Conservation (phyloP, 495 filamentous ascomycete genomes). For the Aspergillus sparsus region DNA sequence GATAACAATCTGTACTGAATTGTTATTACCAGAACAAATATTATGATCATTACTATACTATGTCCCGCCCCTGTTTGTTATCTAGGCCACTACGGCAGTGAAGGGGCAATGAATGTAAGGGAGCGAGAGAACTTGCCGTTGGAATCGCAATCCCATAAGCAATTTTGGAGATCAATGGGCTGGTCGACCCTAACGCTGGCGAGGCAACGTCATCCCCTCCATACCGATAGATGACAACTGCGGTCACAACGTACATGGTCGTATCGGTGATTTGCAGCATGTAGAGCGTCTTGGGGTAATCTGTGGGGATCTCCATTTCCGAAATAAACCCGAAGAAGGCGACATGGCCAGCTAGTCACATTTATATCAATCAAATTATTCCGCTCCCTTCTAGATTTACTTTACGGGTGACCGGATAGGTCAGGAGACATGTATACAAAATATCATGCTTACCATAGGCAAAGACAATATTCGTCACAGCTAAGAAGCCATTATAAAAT, state of each 20-base stretch:
- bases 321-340: constrained; percentile 72
- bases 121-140: constrained; percentile 24
- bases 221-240: constrained; percentile 67
- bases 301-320: constrained; percentile 69
- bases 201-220: constrained; percentile 64
- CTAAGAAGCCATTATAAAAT: too few species aligned
- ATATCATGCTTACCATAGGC: too few species aligned
- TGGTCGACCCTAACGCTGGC: constrained; percentile 68
- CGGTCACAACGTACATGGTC: constrained; percentile 65
- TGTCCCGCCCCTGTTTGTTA: too few species aligned
- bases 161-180: constrained; percentile 58
- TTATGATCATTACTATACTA: constrained; percentile 25
- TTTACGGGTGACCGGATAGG: too few species aligned
- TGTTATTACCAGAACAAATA: constrained; percentile 33
- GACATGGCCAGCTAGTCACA: constrained; percentile 52
- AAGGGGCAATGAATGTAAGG: too few species aligned
- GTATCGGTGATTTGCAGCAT: constrained; percentile 46
- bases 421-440: too few species aligned
- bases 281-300: constrained; percentile 59
- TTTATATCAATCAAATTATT: constrained; percentile 66
- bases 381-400: constrained; percentile 45
- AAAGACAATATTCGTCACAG: too few species aligned
- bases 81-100: too few species aligned
- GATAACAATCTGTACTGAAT: constrained; percentile 45
- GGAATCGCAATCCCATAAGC: constrained; percentile 72